Percentiles rank a stretch among this genome's conserved stretches.
These are phyloP conservation scores for Pyricularia pennisetigena DNA, from an alignment of 2,329 filamentous ascomycete species.

Conservation along the genomic window DNA sequence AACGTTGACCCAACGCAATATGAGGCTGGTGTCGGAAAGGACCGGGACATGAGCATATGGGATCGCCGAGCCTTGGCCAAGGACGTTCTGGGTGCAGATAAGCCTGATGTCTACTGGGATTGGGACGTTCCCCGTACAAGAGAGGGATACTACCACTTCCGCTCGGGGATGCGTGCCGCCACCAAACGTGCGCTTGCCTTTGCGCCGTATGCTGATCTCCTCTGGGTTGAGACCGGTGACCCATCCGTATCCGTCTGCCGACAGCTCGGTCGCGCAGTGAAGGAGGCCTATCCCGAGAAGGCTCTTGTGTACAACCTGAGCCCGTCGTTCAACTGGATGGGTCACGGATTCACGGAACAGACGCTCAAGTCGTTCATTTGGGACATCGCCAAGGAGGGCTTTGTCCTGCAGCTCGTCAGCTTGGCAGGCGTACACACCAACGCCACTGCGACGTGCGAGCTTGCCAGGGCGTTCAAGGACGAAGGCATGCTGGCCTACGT, in stretches of 20 bases:
- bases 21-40: constrained; percentile 45
- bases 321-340: constrained; percentile 98
- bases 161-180: constrained; percentile 71
- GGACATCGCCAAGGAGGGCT: constrained; percentile 88
- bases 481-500: constrained; percentile 98
- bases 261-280: constrained; percentile 68
- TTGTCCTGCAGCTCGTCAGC: constrained; percentile 58
- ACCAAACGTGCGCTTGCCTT: constrained; percentile 91
- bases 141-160: constrained; percentile 90
- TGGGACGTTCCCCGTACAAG: constrained; percentile 90
- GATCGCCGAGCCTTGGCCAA: constrained; percentile 65
- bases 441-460: constrained; percentile 57
- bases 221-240: constrained; percentile 95
- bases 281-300: constrained; percentile 62
- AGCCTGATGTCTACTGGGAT: constrained; percentile 56
- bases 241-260: constrained; percentile 71
- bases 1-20: constrained; percentile 59
- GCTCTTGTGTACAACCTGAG: constrained; percentile 93
- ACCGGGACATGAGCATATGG: constrained; percentile 69
- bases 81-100: constrained; percentile 51
- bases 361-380: constrained; percentile 87
- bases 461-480: constrained; percentile 73
- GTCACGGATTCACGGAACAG: constrained; percentile 77
- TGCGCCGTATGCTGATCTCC: constrained; percentile 82
- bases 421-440: constrained; percentile 58